Base-by-base conservation (phyloP, 2,329 filamentous ascomycete genomes). In the Ceratocystis destructans region DNA sequence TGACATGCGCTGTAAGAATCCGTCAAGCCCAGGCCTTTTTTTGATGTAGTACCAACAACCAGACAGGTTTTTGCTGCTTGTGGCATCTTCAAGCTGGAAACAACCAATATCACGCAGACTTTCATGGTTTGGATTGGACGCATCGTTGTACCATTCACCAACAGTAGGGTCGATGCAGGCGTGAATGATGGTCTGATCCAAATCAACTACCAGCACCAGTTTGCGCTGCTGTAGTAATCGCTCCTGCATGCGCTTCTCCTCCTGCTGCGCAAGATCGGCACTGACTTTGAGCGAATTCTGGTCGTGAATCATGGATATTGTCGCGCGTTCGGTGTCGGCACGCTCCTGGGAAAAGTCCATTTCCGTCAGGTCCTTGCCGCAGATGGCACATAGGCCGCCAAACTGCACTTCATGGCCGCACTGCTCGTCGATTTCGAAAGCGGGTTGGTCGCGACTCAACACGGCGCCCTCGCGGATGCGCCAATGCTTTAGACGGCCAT, bases 41-140 rank as follows among this genome's bases (percentile, higher is more conserved):
- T 99, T 99, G 79, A 99, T 96, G 76, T 97, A 99, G 76, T 99
- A 99, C 83, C 88, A 96, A 73, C 88, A 93, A n/a, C 86, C 87
- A 61, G 83, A 81, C 1, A 83, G 78, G 69, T 87, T 87, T 15
- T 57, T 57, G 28, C 86, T 83, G 1, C 87, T 87, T 0, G 87
- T 88, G 71, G 96, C 91, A 70, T 99, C 93, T 55, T 87, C 82
- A 50, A 99, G 83, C 77, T 96, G 90, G 73, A 99, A 99, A 69
- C 85, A 84, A 71, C 84, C 82, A 48, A 99, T 92, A 69, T 96
- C 88, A 74, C 91, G 92, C 71, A 99, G 87, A 3, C 92, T 90
- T 22, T 89, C 85, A 74, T 96, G 86, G 72, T 99, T 99, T 20
- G 94, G 91, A 71, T 96, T 96, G 2, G 84, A 81, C 28, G 87